Evolutionary conservation across 495 filamentous ascomycete genomes (phyloP).

Genomic region (Apiosordaria backusii): DNA sequence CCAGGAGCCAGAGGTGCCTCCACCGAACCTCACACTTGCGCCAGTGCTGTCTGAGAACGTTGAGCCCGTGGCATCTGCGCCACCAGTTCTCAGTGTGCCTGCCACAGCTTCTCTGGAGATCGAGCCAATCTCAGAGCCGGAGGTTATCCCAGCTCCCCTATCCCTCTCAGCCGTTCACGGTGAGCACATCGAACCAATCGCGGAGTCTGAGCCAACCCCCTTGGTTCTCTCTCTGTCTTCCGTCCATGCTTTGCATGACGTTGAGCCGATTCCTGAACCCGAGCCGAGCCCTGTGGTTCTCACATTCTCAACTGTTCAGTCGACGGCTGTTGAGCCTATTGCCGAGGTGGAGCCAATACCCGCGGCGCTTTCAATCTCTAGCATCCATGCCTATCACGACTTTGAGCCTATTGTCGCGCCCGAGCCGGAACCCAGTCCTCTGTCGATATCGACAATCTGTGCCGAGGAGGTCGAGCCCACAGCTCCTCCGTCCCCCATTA

Average conservation of each 20-base stretch:
- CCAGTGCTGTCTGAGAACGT: conserved; percentile 20
- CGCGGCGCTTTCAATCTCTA: background rate
- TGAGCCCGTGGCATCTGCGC: conserved; percentile 22
- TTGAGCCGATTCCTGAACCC: conserved; percentile 15
- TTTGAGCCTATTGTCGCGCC: background rate
- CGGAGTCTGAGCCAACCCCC: conserved; percentile 25
- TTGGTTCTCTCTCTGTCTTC: conserved; percentile 7
- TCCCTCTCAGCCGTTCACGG: conserved; percentile 16
- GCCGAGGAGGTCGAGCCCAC: conserved; percentile 22
- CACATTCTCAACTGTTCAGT: background rate
- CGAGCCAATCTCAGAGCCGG: conserved; percentile 27
- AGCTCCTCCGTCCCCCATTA: conserved; percentile 16
- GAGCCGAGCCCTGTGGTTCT: conserved; percentile 1
- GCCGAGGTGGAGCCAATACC: background rate
- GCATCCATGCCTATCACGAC: background rate
- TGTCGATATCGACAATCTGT: conserved; percentile 11
- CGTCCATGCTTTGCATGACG: conserved; percentile 14
- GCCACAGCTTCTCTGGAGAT: conserved; percentile 23
- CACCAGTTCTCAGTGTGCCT: conserved; percentile 23
- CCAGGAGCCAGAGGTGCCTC: conserved; percentile 10
- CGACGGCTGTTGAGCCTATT: conserved; percentile 15
- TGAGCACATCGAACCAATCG: conserved; percentile 24
- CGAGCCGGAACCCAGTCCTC: background rate
- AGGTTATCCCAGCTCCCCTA: conserved; percentile 16
- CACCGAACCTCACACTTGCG: conserved; percentile 16